Evolutionary conservation across 1,284 basidiomycete genomes (phyloP), one percentile per base, ranked within the genome.

Genomic region (Cerrena zonata): DNA sequence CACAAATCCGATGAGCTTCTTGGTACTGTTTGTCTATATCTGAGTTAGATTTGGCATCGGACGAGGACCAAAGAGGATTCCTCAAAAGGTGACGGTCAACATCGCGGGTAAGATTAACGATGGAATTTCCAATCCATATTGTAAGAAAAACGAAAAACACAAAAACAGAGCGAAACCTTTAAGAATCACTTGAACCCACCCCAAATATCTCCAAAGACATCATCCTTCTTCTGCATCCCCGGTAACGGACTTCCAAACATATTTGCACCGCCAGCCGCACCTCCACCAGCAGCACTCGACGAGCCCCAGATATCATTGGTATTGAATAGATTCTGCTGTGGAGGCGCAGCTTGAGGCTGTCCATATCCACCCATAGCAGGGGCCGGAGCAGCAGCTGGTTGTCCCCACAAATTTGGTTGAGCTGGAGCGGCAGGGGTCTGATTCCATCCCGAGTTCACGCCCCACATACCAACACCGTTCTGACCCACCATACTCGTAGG

Each of bases 191-290:
- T 89, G 67, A 87, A 88, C 39, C 83, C 78, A 45, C 86, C 85
- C 88, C 87, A 90, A 45, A 90, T 65, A 65, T 90, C 87, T 3
- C 85, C 85, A 63, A 90, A 90, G 4, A 73, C 80, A 60, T 90
- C 88, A 56, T 89, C 85, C 65, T 87, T 84, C 73, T 86, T 85
- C 58, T 73, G 68, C 42, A 66, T 56, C n/a, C 65, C 44, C 11
- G 61, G 53, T 30, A 58, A 38, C 21, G 65, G 58, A 15, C 69
- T 56, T 30, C 64, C 65, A 57, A 74, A 72, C 24, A 69, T 11
- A 56, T 74, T 71, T 53, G 53, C 42, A 25, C 48, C 47, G n/a
- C 51, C 24, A 0, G 52, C 45, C 22, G 61, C 34, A 4, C 52
- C 51, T 2, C 52, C 50, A 18, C 34, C 47, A 12, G 61, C 55